Evolutionary conservation across 2,329 filamentous ascomycete species (phyloP).

Genomic region (Xylariaceae sp.): DNA sequence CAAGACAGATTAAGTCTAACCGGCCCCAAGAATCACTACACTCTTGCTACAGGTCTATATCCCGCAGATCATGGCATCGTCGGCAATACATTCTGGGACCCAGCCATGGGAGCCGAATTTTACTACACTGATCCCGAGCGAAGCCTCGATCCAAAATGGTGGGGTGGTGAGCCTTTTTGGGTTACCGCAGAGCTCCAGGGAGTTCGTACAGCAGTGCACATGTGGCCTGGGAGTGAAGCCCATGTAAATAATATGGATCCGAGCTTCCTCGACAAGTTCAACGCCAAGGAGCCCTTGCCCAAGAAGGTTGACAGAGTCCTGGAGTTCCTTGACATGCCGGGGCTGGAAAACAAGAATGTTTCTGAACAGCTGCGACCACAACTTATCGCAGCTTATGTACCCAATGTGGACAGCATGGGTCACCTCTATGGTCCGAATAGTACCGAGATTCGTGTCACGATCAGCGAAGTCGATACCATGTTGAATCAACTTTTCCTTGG

Average conservation of each 20-base stretch:
- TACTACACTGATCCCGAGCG: conserved; percentile 73
- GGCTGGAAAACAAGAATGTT: conserved; percentile 53
- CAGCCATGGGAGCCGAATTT: conserved; percentile 69
- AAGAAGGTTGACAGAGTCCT: conserved; percentile 76
- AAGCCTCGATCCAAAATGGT: conserved; percentile 86
- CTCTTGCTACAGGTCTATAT: conserved; percentile 83
- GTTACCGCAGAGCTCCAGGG: conserved; percentile 81
- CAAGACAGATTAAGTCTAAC: conserved; percentile 12
- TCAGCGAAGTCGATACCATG: conserved; percentile 76
- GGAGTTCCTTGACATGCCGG: conserved; percentile 78
- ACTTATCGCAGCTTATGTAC: conserved; percentile 90
- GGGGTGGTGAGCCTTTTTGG: conserved; percentile 92
- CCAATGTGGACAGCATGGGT: conserved; percentile 81
- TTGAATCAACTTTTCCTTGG: conserved; percentile 70
- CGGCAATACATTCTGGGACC: conserved; percentile 93
- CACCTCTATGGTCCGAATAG: conserved; percentile 91
- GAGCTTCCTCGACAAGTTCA: conserved; percentile 77
- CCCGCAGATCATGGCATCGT: conserved; percentile 91
- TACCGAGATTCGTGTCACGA: conserved; percentile 78
- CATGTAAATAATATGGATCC: conserved; percentile 71
- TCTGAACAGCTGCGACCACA: conserved; percentile 65
- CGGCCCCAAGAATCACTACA: conserved; percentile 67
- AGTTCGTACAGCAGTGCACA: conserved; percentile 78
- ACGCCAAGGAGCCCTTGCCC: conserved; percentile 66
- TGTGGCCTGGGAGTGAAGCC: conserved; percentile 97